Conservation (phyloP, 2,329 filamentous ascomycete genomes). For the Alternaria conjuncta region DNA sequence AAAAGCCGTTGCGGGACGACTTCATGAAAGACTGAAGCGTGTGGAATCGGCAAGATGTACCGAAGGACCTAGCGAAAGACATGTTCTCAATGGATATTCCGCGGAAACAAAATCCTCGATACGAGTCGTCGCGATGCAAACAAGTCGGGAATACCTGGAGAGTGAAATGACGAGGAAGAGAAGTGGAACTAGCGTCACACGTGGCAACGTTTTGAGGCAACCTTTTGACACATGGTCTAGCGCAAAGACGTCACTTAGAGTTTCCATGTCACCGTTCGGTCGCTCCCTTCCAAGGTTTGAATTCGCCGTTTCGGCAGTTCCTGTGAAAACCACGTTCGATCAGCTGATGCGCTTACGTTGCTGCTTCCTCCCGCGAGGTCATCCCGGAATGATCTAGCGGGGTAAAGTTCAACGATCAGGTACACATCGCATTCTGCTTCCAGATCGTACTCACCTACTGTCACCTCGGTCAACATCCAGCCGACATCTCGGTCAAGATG, state of each 20-base stretch:
- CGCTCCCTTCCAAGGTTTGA: background rate
- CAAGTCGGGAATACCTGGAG: background rate
- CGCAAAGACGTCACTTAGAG: background rate
- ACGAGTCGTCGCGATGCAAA: background rate
- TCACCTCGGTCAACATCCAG: background rate
- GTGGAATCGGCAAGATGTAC: background rate
- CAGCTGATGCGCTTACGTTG: background rate
- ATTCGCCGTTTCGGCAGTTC: background rate
- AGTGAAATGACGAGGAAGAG: background rate
- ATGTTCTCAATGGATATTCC: too few relatives aligned
- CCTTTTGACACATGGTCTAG: background rate
- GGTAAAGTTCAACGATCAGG: background rate
- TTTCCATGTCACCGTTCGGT: background rate
- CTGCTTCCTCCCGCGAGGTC: too few relatives aligned
- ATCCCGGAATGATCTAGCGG: background rate
- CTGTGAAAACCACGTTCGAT: background rate
- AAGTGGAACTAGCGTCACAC: background rate
- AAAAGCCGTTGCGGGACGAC: too few relatives aligned
- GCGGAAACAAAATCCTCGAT: background rate
- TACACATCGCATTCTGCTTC: background rate
- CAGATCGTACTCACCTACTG: background rate
- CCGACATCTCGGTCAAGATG: background rate
- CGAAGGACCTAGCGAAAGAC: background rate
- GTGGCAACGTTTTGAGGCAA: background rate
- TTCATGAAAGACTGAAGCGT: background rate